Conservation (phyloP, 768 basidiomycete species). For the Phaeolepiota aurea region DNA sequence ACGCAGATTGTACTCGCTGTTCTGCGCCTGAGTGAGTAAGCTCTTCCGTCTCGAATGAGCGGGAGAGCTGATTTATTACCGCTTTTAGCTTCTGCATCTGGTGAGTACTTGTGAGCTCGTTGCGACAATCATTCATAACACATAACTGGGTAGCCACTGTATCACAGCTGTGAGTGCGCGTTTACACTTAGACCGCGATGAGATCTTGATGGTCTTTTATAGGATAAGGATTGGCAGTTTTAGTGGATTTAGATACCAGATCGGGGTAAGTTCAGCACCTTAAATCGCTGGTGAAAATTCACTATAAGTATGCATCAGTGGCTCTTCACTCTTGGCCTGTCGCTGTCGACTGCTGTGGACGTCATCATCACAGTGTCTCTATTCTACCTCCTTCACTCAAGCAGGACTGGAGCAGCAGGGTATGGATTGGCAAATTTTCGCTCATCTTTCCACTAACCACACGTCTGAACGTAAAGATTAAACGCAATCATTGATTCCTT, state of each 20-base stretch:
- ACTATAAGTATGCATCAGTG: too few species aligned
- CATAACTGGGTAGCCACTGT: too few species aligned
- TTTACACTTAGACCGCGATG: too few species aligned
- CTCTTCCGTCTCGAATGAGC: neutral
- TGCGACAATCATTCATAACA: too few species aligned
- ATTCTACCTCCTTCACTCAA: slow-evolving; percentile 31
- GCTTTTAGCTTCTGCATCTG: slow-evolving; percentile 3
- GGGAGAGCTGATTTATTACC: neutral
- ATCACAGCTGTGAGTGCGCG: too few species aligned
- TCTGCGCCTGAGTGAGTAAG: slow-evolving; percentile 20
- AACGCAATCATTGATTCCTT: slow-evolving; percentile 38
- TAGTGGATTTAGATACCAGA: too few species aligned
- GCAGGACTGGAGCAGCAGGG: slow-evolving; percentile 30
- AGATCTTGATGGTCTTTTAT: too few species aligned
- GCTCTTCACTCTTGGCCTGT: slow-evolving; percentile 43
- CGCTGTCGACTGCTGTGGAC: slow-evolving; percentile 40
- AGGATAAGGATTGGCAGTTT: too few species aligned
- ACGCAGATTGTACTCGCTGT: slow-evolving; percentile 20
- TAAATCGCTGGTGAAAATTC: too few species aligned
- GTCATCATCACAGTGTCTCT: slow-evolving; percentile 38
- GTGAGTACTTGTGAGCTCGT: too few species aligned
- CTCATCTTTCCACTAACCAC: slow-evolving; percentile 1
- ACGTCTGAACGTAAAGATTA: slow-evolving; percentile 20
- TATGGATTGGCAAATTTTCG: slow-evolving; percentile 6
- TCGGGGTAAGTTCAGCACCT: too few species aligned